Base-by-base conservation (phyloP, 192 early-diverging fungal species). In the Coemansia sp. region DNA sequence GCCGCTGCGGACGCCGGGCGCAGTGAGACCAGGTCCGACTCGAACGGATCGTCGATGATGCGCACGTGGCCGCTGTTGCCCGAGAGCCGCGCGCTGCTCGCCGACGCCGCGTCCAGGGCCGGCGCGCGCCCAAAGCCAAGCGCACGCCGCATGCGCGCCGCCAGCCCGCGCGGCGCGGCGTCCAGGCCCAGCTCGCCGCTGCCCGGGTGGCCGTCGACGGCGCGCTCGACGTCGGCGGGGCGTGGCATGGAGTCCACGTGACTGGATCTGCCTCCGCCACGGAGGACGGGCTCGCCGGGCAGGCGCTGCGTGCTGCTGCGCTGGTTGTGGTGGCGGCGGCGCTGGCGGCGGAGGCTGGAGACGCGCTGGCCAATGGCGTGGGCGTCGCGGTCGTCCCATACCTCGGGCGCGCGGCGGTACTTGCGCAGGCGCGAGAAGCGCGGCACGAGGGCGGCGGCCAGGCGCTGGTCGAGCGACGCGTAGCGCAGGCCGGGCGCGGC, bases 351-450 rank as follows among this genome's bases (percentile, higher is more conserved):
- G 6, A 64, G 60, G 27, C 57, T 46, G 22, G 39, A 39, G n/a
- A 82, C 79, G 14, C 66, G 65, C 59, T 70, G 56, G 39, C 67
- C 70, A 42, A 82, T 82, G 2, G 66, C 63, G 39, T 66, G 74
- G 1, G 79, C 79, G n/a, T 82, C 79, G 2, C 59, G 46, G 51
- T 82, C 79, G 64, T 82, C 79, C 79, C 79, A 82, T 10, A 82
- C 79, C 31, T 82, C 79, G 9, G 74, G 66, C 10, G 79, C 79
- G 1, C 79, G 66, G 1, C 71, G 59, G 53, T 72, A 82, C 58
- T 82, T 82, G 59, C 70, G 74, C 56, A 76, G 42, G 4, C 66
- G 61, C 36, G 79, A 76, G 65, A 82, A 82, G 7, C 64, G 27
- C 17, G 74, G 79, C 56, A 82, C 74, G 57, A 64, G 61, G 24